Evolutionary conservation across 805 yeast species (phyloP), one percentile per base, ranked within the genome.

Genomic region (Tetrapisispora phaffii): DNA sequence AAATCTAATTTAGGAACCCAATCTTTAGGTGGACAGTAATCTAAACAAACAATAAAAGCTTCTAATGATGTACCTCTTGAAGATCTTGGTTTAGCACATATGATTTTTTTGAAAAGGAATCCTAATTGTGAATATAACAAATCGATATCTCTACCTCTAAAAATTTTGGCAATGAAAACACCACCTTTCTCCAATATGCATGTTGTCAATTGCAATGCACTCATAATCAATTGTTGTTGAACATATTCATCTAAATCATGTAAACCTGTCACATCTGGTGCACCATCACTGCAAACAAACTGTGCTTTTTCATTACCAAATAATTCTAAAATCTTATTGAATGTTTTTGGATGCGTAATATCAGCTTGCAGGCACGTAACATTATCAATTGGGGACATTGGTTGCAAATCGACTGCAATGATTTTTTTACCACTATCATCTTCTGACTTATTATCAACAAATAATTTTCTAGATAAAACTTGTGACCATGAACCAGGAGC

Each of bases 401-500:
- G 97, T 61, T 93, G 98, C 45, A 93, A 70, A 63, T 93, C 98
- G 1, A 93, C 98, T 0, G 97, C 87, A 8, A 93, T 94, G 37
- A 93, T 86, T 56, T 81, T 85, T 34, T 85, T 78, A 29, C 72
- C 70, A 9, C 58, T 53, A 5, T 59, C 64, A 13, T 64, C 60
- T 34, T 36, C 17, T 63, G 63, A 53, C 52, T 42, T 51, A 54
- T n/a, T 57, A 32, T 65, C 72, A 48, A 70, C 69, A 53, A 73
- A 77, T 34, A 85, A 65, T 56, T 81, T 80, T 53, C 85, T 67
- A 28, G 93, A 81, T 13, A 93, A 73, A 0, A 93, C 98, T 62
- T 93, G 98, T 1, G 95, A 85, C 98, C 98, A 93, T 3, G 97
- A 88, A 1, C 97, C 96, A 0, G 97, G 97, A 4, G 97, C 98